phyloP scores from a whole-genome alignment of 805 yeast species.

The Myxozyma monticola region DNA sequence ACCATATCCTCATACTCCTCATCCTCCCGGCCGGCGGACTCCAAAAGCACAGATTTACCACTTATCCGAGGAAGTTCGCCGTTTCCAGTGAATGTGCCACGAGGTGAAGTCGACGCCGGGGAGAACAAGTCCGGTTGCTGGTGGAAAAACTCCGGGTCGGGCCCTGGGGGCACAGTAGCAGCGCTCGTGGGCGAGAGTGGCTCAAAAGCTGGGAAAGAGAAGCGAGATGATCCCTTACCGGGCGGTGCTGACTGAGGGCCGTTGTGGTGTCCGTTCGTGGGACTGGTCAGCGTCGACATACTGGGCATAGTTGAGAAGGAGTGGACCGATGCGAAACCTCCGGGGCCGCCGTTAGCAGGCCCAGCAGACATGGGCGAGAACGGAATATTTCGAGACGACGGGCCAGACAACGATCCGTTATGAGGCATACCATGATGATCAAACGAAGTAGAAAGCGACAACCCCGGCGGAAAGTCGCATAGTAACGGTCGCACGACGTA shows the following conservation, averaged over 20 bases:
- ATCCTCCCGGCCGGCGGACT: constrained; percentile 37
- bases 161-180: constrained; percentile 10
- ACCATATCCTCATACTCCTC: constrained; percentile 38
- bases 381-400: constrained; percentile 1
- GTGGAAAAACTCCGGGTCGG: constrained; percentile 12
- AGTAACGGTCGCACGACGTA: constrained; percentile 5
- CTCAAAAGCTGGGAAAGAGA: constrained; percentile 22
- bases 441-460: constrained; percentile 2
- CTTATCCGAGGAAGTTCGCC: constrained; percentile 29
- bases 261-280: constrained; percentile 5
- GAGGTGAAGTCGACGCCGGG: constrained; percentile 28
- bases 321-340: constrained; percentile 1
- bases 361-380: neutral
- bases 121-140: constrained; percentile 19
- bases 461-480: constrained; percentile 18
- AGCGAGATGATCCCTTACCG: constrained; percentile 17
- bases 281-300: constrained; percentile 6
- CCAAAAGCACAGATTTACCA: constrained; percentile 38
- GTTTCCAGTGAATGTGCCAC: constrained; percentile 22
- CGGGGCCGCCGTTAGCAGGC: too few relatives aligned
- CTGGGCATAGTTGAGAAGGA: constrained; percentile 11
- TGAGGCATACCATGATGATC: constrained; percentile 5
- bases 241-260: constrained; percentile 9
- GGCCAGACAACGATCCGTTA: constrained; percentile 8
- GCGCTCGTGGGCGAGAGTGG: constrained; percentile 20